Evolutionary conservation across 768 basidiomycete genomes (phyloP), one percentile per base, ranked within the genome.

Genomic region (Cystobasidium tubakii): DNA sequence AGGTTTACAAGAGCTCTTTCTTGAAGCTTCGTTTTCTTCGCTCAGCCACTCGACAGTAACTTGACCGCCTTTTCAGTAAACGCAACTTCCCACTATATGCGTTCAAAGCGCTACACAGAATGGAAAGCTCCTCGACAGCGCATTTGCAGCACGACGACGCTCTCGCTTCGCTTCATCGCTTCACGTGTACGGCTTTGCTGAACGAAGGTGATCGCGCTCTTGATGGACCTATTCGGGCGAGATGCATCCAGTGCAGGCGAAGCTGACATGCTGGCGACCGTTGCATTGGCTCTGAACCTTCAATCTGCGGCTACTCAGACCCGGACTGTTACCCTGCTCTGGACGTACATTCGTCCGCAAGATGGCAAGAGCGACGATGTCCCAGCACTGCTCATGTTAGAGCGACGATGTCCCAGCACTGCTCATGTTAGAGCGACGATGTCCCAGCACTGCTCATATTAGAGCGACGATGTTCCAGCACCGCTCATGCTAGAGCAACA

Each of bases 361-460:
- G 53, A 25, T 53, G 53, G 77, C 74, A 60, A 42, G 1, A 15
- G 31, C 0, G 75, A 76, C 1, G 74, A 82, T n/a, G 80, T 84
- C 1, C 83, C 83, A 36, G 87, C 89, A 1, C 88, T 94, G 75
- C 78, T 93, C n/a, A 86, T 88, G 43, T 82, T 94, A 46, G 89
- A 92, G n/a, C n/a, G 80, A 91, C n/a, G n/a, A n/a, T n/a, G n/a
- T n/a, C n/a, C n/a, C n/a, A n/a, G n/a, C n/a, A n/a, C n/a, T n/a
- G n/a, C n/a, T n/a, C n/a, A n/a, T n/a, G n/a, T n/a, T n/a, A n/a
- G n/a, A n/a, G n/a, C n/a, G n/a, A n/a, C n/a, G n/a, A n/a, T n/a
- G n/a, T n/a, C n/a, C n/a, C n/a, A n/a, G n/a, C n/a, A n/a, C n/a
- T n/a, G n/a, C n/a, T n/a, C n/a, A n/a, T n/a, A n/a, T n/a, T n/a